These are phyloP conservation scores for Neolentinus lepideus DNA, from an alignment of 1,284 basidiomycete genomes.

Conservation along the genomic window DNA sequence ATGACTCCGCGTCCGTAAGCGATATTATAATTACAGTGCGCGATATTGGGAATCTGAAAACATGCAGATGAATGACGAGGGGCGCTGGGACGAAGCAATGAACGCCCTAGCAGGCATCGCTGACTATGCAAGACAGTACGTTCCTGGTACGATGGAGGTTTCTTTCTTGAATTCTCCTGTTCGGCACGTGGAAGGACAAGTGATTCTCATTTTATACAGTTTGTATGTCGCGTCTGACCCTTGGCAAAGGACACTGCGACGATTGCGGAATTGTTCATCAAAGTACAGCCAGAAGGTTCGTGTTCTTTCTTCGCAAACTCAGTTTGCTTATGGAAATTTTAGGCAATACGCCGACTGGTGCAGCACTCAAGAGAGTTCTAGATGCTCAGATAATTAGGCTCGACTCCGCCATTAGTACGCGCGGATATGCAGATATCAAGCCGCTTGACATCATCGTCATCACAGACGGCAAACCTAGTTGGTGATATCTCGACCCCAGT, in stretches of 20 bases:
- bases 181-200: background rate
- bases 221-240: background rate
- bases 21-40: background rate
- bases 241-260: background rate
- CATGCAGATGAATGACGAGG: conserved; percentile 12
- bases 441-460: conserved; percentile 38
- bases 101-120: conserved; percentile 21
- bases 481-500: conserved; percentile 9
- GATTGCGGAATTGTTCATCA: background rate
- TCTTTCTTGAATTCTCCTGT: conserved; percentile 19
- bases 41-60: background rate
- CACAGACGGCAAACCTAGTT: conserved; percentile 44
- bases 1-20: conserved; percentile 22
- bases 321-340: background rate
- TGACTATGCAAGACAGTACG: conserved; percentile 17
- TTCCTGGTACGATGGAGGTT: conserved; percentile 19
- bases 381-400: conserved; percentile 13
- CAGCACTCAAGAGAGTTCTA: conserved; percentile 7
- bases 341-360: conserved; percentile 1
- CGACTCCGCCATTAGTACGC: conserved; percentile 8
- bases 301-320: background rate
- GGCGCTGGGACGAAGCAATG: conserved; percentile 18
- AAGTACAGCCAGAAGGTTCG: background rate
- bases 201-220: background rate
- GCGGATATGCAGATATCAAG: conserved; percentile 16